These are phyloP conservation scores for Aspergillus nomiae DNA, from an alignment of 2,329 filamentous ascomycete species.

Conservation along the genomic window DNA sequence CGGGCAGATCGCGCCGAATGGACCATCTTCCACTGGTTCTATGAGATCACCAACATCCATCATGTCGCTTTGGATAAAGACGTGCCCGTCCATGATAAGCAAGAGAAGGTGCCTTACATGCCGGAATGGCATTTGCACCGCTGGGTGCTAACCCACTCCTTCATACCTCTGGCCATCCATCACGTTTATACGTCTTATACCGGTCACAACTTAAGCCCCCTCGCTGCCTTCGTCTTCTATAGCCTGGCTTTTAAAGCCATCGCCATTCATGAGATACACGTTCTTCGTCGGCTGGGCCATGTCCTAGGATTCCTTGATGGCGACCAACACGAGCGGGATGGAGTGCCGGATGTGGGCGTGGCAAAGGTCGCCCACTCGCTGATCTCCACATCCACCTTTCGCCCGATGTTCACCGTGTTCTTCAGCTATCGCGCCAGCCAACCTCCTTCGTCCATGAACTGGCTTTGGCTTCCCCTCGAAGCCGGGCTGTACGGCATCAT, in stretches of 20 bases:
- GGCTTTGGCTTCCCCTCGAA: constrained; percentile 42
- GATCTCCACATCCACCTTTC: constrained; percentile 34
- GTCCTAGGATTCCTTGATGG: constrained; percentile 47
- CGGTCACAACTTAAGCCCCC: constrained; percentile 30
- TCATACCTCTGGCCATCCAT: constrained; percentile 42
- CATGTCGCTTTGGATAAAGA: constrained; percentile 30
- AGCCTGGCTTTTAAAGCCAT: constrained; percentile 42
- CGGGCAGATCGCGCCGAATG: constrained; percentile 29
- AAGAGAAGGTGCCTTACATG: constrained; percentile 45
- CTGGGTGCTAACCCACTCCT: constrained; percentile 45
- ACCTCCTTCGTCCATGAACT: constrained; percentile 30
- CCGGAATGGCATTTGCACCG: constrained; percentile 38
- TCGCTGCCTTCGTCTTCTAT: constrained; percentile 42
- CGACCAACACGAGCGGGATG: constrained; percentile 47
- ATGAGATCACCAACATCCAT: constrained; percentile 35
- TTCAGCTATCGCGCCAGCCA: constrained; percentile 29
- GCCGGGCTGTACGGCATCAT: constrained; percentile 46
- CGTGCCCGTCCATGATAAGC: constrained; percentile 44
- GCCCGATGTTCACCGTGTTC: constrained; percentile 38
- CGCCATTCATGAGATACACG: constrained; percentile 43
- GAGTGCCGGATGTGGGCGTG: constrained; percentile 45
- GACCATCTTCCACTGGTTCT: constrained; percentile 35
- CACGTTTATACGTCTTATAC: constrained; percentile 36
- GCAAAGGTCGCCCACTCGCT: constrained; percentile 37
- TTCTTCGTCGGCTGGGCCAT: constrained; percentile 43